phyloP scores from a whole-genome alignment of 495 filamentous ascomycete species.

The Bacidia gigantensis region DNA sequence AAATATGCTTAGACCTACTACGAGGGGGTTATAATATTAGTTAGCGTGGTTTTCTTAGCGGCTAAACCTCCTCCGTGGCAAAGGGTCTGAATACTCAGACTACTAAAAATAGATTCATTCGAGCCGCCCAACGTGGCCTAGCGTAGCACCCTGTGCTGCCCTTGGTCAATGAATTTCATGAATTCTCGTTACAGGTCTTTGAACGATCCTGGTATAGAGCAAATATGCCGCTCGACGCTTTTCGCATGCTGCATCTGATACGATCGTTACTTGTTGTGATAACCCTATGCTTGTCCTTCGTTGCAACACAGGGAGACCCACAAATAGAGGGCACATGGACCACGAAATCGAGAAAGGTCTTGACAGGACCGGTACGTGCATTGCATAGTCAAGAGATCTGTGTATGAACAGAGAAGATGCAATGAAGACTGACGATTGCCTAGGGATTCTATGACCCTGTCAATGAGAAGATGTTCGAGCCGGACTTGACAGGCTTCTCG shows the following conservation, averaged over 20 bases:
- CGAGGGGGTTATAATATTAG: no score
- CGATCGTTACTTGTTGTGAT: conserved; percentile 20
- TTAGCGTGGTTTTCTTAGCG: no score
- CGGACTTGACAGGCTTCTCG: conserved; percentile 58
- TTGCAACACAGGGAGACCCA: conserved; percentile 13
- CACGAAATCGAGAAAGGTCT: conserved; percentile 55
- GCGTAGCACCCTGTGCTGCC: no score
- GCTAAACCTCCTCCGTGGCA: no score
- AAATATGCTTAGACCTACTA: no score
- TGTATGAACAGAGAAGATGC: not conserved
- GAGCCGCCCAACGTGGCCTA: not conserved
- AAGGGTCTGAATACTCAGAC: no score
- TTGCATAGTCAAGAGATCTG: conserved; percentile 1
- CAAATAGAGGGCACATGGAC: conserved; percentile 63
- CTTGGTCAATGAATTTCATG: no score
- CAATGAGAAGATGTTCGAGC: conserved; percentile 55
- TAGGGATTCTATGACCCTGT: conserved; percentile 65
- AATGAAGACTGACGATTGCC: conserved; percentile 4
- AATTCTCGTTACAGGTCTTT: not conserved
- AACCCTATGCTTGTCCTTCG: conserved; percentile 14
- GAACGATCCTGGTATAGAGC: not conserved
- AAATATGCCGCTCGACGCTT: conserved; percentile 1
- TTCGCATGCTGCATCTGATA: conserved; percentile 17
- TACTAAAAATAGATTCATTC: not conserved
- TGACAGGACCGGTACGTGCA: conserved; percentile 58